Conservation (phyloP, 805 yeast species). For the Clavispora phyllophila region DNA sequence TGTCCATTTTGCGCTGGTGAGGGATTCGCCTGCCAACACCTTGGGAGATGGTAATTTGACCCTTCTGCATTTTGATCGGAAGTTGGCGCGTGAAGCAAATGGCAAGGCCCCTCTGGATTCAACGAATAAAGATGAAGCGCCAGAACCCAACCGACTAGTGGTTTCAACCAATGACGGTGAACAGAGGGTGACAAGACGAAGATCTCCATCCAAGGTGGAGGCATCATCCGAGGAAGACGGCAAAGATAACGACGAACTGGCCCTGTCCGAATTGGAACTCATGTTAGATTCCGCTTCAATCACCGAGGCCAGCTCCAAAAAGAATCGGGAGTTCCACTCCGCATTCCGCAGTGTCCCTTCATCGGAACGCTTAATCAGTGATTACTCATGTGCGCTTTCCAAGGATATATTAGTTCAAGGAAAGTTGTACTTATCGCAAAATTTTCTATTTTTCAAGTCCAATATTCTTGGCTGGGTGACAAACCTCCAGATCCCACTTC, state of each 20-base stretch:
- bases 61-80: slow-evolving; percentile 22
- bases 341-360: slow-evolving; percentile 49
- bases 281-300: slow-evolving; percentile 6
- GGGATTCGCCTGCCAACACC: slow-evolving; percentile 43
- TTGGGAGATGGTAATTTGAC: slow-evolving; percentile 47
- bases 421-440: slow-evolving; percentile 51
- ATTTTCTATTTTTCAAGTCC: slow-evolving; percentile 57
- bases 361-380: slow-evolving; percentile 53
- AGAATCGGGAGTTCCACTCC: slow-evolving; percentile 57
- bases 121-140: background rate
- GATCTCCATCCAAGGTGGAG: slow-evolving; percentile 12
- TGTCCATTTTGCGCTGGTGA: slow-evolving; percentile 44
- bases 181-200: slow-evolving; percentile 17
- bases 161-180: slow-evolving; percentile 15
- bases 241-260: slow-evolving; percentile 9
- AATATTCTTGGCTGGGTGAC: slow-evolving; percentile 67
- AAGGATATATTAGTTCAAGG: slow-evolving; percentile 68
- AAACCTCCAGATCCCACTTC: slow-evolving; percentile 50
- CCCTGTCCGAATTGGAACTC: slow-evolving; percentile 9
- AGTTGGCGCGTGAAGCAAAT: background rate
- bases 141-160: slow-evolving; percentile 13
- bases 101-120: background rate
- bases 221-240: slow-evolving; percentile 7
- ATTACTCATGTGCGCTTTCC: slow-evolving; percentile 60
- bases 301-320: slow-evolving; percentile 25